Percentiles rank a stretch among this genome's conserved stretches.
Evolutionary conservation across 805 yeast species (phyloP).

Genomic region (Starmera quercuum): DNA sequence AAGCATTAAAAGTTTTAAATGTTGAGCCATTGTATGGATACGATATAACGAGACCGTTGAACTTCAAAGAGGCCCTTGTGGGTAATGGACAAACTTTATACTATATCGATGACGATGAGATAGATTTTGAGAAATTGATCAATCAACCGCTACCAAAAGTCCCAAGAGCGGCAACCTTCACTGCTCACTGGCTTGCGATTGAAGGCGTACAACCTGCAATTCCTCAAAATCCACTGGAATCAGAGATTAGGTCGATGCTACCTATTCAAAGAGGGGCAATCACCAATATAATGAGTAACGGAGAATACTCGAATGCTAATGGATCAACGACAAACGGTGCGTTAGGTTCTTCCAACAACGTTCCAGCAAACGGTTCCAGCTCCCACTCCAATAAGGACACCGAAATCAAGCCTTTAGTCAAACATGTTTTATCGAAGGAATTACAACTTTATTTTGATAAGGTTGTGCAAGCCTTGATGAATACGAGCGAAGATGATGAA

Average conservation of each 20-base stretch:
- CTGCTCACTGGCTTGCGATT: constrained; percentile 96
- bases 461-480: constrained; percentile 69
- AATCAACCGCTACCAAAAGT: constrained; percentile 94
- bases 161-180: constrained; percentile 85
- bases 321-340: constrained; percentile 3
- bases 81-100: constrained; percentile 92
- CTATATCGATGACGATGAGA: constrained; percentile 86
- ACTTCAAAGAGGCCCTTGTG: constrained; percentile 80
- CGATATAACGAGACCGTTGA: constrained; percentile 58
- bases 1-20: constrained; percentile 78
- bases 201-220: constrained; percentile 98
- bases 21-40: constrained; percentile 93
- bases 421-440: constrained; percentile 92
- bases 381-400: constrained; percentile 29
- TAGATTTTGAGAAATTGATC: constrained; percentile 87
- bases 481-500: constrained; percentile 38
- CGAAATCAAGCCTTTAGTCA: constrained; percentile 82
- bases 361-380: constrained; percentile 15
- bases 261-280: constrained; percentile 81
- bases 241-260: constrained; percentile 71
- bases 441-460: constrained; percentile 89
- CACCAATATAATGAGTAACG: constrained; percentile 45
- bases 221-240: constrained; percentile 84
- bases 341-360: constrained; percentile 2
- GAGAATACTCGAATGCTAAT: not conserved